phyloP scores from a whole-genome alignment of 202 grass and related monocot species.

The Miscanthus sacchariflorus region DNA sequence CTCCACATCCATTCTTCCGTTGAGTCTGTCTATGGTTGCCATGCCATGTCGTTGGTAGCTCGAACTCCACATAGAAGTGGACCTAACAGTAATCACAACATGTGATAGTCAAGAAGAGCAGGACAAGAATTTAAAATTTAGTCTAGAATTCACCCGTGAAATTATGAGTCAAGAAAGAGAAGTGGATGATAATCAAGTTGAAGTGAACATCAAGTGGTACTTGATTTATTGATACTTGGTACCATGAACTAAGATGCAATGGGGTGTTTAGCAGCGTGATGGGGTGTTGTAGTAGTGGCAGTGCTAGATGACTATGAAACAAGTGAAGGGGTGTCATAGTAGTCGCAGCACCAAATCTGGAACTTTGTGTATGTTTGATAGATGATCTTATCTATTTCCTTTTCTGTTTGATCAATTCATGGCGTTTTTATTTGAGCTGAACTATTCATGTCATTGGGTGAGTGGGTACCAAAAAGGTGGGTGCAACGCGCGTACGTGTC shows the following conservation, averaged over 20 bases:
- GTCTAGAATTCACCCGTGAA: neutral
- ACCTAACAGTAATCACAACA: constrained; percentile 5
- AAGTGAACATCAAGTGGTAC: constrained; percentile 4
- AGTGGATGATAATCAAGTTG: constrained; percentile 24
- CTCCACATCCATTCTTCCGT: constrained; percentile 3
- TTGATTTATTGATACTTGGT: neutral
- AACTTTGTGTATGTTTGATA: neutral
- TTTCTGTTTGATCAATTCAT: neutral
- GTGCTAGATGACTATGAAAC: neutral
- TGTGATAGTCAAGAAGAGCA: constrained; percentile 25
- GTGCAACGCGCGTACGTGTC: too few species aligned
- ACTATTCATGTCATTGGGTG: neutral
- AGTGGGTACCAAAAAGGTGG: neutral
- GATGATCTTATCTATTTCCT: neutral
- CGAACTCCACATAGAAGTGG: constrained; percentile 9
- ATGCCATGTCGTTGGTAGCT: neutral
- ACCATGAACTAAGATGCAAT: too few species aligned
- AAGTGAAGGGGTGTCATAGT: neutral
- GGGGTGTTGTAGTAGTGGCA: neutral
- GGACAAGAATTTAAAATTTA: constrained; percentile 21
- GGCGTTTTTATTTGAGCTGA: neutral
- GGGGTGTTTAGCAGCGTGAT: neutral
- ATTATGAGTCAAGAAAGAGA: constrained; percentile 33
- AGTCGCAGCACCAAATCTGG: neutral
- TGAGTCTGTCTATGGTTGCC: neutral